Evolutionary conservation across 768 basidiomycete genomes (phyloP), one percentile per base, ranked within the genome.

Genomic region (Tricholoma saponaceum): DNA sequence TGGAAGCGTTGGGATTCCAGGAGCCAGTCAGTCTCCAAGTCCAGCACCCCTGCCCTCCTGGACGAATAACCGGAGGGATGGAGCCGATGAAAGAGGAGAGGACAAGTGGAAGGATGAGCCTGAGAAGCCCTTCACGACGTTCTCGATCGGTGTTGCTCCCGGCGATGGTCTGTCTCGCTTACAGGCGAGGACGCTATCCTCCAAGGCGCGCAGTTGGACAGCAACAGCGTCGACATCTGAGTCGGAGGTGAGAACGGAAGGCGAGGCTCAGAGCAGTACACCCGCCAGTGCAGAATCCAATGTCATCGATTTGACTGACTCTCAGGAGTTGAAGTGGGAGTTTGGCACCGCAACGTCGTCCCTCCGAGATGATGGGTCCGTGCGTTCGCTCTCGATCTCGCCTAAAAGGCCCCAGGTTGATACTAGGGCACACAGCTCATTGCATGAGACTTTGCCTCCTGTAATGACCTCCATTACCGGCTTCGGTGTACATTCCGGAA

Each of bases 271-370:
- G 13, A 23, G 44, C 5, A 44, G 39, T 18, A 25, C 39, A 30
- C 41, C 44, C 26, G 51, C 9, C 14, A 49, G 16, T 9, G 56
- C 25, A 16, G 63, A 59, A 16, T 58, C 58, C 23, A 67, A 64
- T 47, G 62, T 73, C 22, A 61, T 74, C 18, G 76, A 76, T 55
- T 58, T 71, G 59, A 73, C 70, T 7, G 70, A 67, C 26, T 51
- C 30, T 30, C 47, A 49, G 46, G 68, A 66, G 35, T 55, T 54
- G 47, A 83, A 78, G 66, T 85, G 82, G 84, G 77, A 79, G 66
- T 86, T 86, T 65, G 85, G 85, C 16, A 79, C 81, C 35, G 77
- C 79, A 14, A 66, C 60, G 41, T 49, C 52, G 35, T 5, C 51
- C 23, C 51, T 30, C 47, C 54, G 20, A 23, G 25, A 18, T 33